Conservation (phyloP, 2,329 filamentous ascomycete species). For the Trichothecium roseum region DNA sequence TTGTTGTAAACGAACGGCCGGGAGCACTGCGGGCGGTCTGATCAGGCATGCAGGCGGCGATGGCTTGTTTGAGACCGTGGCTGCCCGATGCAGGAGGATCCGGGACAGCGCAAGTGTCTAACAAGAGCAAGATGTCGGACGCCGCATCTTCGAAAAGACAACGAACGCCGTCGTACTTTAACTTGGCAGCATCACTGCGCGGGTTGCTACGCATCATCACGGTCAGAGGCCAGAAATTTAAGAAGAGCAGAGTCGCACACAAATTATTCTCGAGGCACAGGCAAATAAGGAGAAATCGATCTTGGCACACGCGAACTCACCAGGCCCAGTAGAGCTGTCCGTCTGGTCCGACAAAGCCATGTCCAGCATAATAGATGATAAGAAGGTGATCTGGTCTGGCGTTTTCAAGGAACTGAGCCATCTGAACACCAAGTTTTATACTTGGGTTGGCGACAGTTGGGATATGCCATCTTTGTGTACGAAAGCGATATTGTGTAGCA, state of each 20-base stretch:
- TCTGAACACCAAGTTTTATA: conserved; percentile 49
- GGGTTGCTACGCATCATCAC: conserved; percentile 34
- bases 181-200: conserved; percentile 45
- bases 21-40: conserved; percentile 31
- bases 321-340: conserved; percentile 57
- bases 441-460: conserved; percentile 48
- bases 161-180: conserved; percentile 54
- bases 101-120: conserved; percentile 50
- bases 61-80: conserved; percentile 50
- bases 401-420: conserved; percentile 49
- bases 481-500: conserved; percentile 49
- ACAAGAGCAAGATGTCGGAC: conserved; percentile 51
- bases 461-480: conserved; percentile 50
- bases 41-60: conserved; percentile 48
- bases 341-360: conserved; percentile 47
- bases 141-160: conserved; percentile 52
- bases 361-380: conserved; percentile 55
- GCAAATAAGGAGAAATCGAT: conserved; percentile 7
- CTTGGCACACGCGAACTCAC: conserved; percentile 30
- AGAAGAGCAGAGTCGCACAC: conserved; percentile 5
- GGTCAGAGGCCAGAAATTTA: conserved; percentile 22
- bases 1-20: conserved; percentile 49
- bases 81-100: conserved; percentile 39
- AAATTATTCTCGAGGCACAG: conserved; percentile 1
- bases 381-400: conserved; percentile 48